A percentile compares a stretch with the other conserved stretches of the same genome.
These are phyloP conservation scores for Colletotrichum sp. DNA, from an alignment of 2,329 filamentous ascomycete species.

Conservation along the genomic window DNA sequence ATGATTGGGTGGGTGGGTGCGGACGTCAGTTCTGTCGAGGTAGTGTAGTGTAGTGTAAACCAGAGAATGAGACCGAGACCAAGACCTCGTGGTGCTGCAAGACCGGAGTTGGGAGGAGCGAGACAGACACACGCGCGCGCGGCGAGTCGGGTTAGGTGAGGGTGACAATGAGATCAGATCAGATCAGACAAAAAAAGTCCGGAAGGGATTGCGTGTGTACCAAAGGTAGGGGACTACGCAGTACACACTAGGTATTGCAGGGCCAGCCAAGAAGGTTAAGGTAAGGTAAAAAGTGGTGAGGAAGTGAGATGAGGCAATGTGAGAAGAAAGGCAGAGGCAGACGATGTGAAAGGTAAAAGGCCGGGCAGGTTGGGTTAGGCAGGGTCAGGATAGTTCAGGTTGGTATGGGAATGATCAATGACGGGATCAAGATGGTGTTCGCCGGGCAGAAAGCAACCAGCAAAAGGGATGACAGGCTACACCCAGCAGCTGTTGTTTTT, in stretches of 20 bases:
- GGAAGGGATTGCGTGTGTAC: neutral
- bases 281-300: neutral
- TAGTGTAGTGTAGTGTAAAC: neutral
- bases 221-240: neutral
- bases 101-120: neutral
- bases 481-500: neutral
- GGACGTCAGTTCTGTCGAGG: neutral
- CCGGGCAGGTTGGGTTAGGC: neutral
- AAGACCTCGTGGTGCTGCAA: neutral
- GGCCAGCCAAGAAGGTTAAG: neutral
- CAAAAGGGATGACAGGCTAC: neutral
- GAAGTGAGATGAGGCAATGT: neutral
- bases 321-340: neutral
- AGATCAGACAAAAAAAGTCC: neutral
- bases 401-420: conserved; percentile 11
- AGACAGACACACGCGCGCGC: neutral
- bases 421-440: conserved; percentile 5
- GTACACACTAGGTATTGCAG: neutral
- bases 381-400: neutral
- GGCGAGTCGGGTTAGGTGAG: neutral
- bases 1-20: conserved; percentile 16
- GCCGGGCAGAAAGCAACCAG: neutral
- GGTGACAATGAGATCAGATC: neutral
- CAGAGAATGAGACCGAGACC: conserved; percentile 3
- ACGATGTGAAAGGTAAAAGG: neutral